phyloP scores from a whole-genome alignment of 805 yeast genomes.

The Schwanniomyces polymorphus region DNA sequence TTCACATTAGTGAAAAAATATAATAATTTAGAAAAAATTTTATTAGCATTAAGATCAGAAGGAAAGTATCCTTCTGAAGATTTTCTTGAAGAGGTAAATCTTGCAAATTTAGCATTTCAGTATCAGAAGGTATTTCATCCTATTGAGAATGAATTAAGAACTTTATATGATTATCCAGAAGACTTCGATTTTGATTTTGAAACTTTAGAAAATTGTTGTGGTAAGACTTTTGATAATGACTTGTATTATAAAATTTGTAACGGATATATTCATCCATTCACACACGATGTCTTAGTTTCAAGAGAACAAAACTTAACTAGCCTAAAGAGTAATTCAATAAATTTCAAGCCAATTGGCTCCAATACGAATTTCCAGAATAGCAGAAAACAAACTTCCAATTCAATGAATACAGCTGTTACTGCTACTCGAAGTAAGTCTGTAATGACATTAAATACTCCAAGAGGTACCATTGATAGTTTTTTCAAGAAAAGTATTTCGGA shows the following conservation, averaged over 20 bases:
- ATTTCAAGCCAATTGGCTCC: background rate
- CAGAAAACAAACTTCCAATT: background rate
- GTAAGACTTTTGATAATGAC: constrained; percentile 41
- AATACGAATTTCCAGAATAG: background rate
- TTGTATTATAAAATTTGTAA: constrained; percentile 57
- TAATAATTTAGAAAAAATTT: constrained; percentile 52
- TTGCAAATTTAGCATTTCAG: constrained; percentile 78
- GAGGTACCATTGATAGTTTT: constrained; percentile 7
- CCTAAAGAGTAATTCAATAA: constrained; percentile 18
- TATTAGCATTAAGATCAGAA: constrained; percentile 57
- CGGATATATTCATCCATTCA: constrained; percentile 69
- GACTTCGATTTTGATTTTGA: constrained; percentile 43
- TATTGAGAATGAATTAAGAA: constrained; percentile 39
- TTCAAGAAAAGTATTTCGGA: constrained; percentile 3
- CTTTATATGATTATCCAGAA: constrained; percentile 58
- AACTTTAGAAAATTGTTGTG: constrained; percentile 45
- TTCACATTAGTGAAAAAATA: constrained; percentile 55
- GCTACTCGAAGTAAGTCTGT: background rate
- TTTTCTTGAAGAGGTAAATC: constrained; percentile 58
- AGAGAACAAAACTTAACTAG: constrained; percentile 41
- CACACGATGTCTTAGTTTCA: constrained; percentile 45
- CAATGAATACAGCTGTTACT: background rate
- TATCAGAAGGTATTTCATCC: constrained; percentile 89
- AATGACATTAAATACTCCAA: background rate
- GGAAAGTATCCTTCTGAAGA: constrained; percentile 60